These are phyloP conservation scores for Chaetomium sp. DNA, from an alignment of 2,329 filamentous ascomycete genomes.

Conservation along the genomic window DNA sequence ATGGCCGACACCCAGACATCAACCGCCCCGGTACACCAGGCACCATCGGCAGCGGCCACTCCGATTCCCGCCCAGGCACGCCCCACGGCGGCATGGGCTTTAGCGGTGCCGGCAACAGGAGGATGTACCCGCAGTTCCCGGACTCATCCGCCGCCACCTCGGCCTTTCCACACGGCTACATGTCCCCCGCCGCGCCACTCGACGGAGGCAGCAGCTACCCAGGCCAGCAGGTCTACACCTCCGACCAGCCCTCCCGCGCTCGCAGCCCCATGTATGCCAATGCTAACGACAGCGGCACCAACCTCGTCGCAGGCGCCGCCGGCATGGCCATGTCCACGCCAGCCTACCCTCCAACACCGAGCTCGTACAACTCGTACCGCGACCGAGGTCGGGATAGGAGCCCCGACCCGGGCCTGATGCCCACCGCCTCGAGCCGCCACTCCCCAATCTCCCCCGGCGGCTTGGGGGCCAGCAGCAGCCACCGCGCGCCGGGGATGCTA, in stretches of 20 bases:
- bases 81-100: conserved; percentile 46
- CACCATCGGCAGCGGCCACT: conserved; percentile 48
- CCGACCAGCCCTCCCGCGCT: conserved; percentile 37
- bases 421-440: neutral
- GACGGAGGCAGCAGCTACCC: conserved; percentile 19
- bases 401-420: neutral
- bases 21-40: conserved; percentile 64
- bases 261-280: conserved; percentile 52
- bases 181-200: conserved; percentile 3
- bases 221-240: conserved; percentile 26
- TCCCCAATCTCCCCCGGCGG: neutral
- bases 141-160: conserved; percentile 28
- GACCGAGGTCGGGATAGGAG: conserved; percentile 32
- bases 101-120: conserved; percentile 32
- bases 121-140: conserved; percentile 34
- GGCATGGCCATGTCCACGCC: conserved; percentile 50
- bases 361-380: conserved; percentile 30
- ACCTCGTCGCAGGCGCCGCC: conserved; percentile 57
- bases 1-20: conserved; percentile 61
- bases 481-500: conserved; percentile 55
- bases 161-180: conserved; percentile 25
- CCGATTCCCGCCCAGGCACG: conserved; percentile 54
- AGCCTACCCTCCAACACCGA: conserved; percentile 17
- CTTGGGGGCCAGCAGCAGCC: conserved; percentile 30
- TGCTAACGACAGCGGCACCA: conserved; percentile 55